phyloP scores from a whole-genome alignment of 352 stramenopile species.

The Phytopythium montanum region DNA sequence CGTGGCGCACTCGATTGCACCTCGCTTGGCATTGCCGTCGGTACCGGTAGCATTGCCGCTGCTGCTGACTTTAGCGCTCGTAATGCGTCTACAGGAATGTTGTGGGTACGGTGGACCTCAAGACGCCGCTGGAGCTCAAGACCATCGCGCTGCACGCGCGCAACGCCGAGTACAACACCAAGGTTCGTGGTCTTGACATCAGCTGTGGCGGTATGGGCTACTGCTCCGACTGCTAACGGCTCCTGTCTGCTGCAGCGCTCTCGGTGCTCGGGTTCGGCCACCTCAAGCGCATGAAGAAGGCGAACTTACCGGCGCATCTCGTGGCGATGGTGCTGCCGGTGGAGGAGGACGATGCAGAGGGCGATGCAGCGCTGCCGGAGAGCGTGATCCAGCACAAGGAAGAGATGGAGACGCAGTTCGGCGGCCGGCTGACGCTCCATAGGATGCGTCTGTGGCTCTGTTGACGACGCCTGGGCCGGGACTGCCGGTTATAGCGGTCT shows the following conservation, averaged over 20 bases:
- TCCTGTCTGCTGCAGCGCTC: constrained; percentile 33
- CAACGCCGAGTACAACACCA: constrained; percentile 99
- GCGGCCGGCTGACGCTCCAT: constrained; percentile 37
- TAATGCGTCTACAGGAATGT: constrained; percentile 76
- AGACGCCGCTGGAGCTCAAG: constrained; percentile 95
- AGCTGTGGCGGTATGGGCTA: background rate
- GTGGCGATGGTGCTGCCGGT: constrained; percentile 53
- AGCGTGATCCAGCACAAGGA: constrained; percentile 1
- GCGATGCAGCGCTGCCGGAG: constrained; percentile 8
- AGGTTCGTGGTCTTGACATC: constrained; percentile 38
- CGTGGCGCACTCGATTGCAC: background rate
- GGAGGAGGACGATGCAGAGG: background rate
- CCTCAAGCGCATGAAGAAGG: constrained; percentile 84
- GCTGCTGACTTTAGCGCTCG: background rate
- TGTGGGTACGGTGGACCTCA: constrained; percentile 95
- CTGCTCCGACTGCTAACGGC: background rate
- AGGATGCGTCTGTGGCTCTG: too few relatives aligned
- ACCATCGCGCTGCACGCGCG: constrained; percentile 95
- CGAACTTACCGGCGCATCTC: constrained; percentile 20
- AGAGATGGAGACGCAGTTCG: constrained; percentile 35
- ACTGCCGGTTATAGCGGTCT: too few relatives aligned
- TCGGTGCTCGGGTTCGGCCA: constrained; percentile 63
- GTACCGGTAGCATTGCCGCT: too few relatives aligned
- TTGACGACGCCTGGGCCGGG: too few relatives aligned
- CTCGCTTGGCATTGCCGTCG: background rate